Conservation (phyloP, 2,329 filamentous ascomycete species). For the Aplosporella prunicola region DNA sequence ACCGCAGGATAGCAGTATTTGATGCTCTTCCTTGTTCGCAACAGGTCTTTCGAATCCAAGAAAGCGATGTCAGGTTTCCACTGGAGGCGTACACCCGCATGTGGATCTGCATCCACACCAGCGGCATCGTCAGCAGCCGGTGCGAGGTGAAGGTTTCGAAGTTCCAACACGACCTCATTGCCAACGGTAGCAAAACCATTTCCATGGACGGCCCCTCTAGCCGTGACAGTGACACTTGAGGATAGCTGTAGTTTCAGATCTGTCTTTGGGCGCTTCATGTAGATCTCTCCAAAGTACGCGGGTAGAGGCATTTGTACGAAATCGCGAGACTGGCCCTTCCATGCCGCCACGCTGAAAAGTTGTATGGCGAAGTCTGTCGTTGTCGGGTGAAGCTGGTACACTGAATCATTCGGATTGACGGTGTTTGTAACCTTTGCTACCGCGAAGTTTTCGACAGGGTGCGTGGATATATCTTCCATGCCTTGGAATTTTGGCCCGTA, state of each 20-base stretch:
- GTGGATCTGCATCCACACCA: neutral
- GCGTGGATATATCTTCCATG: neutral
- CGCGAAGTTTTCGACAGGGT: neutral
- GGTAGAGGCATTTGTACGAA: constrained; percentile 5
- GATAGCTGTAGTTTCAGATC: neutral
- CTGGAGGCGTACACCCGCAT: constrained; percentile 14
- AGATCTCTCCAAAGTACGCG: constrained; percentile 12
- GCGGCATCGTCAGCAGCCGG: constrained; percentile 4
- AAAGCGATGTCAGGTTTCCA: constrained; percentile 17
- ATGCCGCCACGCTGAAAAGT: constrained; percentile 9
- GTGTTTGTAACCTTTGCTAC: neutral
- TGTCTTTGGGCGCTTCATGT: constrained; percentile 4
- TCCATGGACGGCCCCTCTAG: neutral
- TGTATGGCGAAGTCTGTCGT: constrained; percentile 12
- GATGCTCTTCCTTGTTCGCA: constrained; percentile 6
- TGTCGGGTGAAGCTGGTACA: constrained; percentile 12
- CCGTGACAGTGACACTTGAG: neutral
- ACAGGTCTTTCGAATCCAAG: constrained; percentile 4
- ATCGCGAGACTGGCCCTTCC: constrained; percentile 14
- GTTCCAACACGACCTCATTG: constrained; percentile 9
- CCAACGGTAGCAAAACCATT: constrained; percentile 1
- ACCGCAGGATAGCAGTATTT: neutral
- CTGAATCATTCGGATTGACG: neutral
- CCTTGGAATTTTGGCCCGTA: constrained; percentile 2
- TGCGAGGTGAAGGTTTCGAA: constrained; percentile 3